Base-by-base conservation (phyloP, 2,329 filamentous ascomycete genomes). In the Tolypocladium amazonense region DNA sequence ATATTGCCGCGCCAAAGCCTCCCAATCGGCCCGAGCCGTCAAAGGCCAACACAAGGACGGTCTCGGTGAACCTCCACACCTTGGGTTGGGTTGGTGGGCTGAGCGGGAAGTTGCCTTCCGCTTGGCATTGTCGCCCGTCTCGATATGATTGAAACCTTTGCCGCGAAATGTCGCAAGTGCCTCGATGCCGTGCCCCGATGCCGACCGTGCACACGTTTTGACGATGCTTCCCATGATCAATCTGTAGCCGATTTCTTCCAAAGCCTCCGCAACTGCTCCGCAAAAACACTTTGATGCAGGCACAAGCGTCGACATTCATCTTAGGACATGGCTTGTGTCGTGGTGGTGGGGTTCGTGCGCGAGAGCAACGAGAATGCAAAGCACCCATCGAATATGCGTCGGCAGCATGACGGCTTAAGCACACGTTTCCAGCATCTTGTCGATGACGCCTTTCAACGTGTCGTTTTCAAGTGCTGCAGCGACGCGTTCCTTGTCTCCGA, bases 401-500 rank as follows among this genome's bases (percentile, higher is more conserved):
- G 7, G n/a, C 12, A 15, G 20, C 33, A 56, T 41, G 18, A 39
- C 27, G 25, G 41, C 43, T 76, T 68, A 90, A 64, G 84, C 81
- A 74, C 91, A 96, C 1, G 89, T 93, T 71, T 90, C 87, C 63
- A 97, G 81, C 94, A 99, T 97, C 75, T 94, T 96, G 71, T 90
- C 86, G 64, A 99, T 80, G 38, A 97, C 90, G 47, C 87, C 87
- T 79, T 90, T 91, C 62, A 99, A 77, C 1, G 90, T 95, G 60
- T 90, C 89, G 71, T 99, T 99, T 75, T 97, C 94, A 67, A 97
- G 78, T 8, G 94, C 94, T 12, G 94, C 94, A 1, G 93, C 92
- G 53, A 99, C 94, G 62, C 94, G 82, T 77, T 99, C 94, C 79
- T 97, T 99, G 76, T 99, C 94, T 39, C 87, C 90, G 52, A 99